Base-by-base conservation (phyloP, 495 filamentous ascomycete species). In the Chaetomidium leptoderma region DNA sequence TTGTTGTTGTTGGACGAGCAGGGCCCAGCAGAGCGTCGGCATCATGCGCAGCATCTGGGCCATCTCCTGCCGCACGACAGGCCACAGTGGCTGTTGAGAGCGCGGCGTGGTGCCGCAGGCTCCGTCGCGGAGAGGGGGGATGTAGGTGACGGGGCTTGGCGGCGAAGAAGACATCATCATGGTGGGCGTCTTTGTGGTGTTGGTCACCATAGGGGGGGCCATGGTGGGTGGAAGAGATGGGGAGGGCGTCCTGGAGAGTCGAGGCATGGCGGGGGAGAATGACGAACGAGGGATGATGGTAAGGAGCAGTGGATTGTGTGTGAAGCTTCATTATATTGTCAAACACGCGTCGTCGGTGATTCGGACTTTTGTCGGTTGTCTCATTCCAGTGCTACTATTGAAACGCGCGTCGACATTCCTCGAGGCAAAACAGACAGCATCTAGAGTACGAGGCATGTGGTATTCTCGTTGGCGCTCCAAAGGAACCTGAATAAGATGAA, bases 81-180 rank as follows among this genome's bases (percentile, higher is more conserved):
- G 44, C 32, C 50, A 16, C 21, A 63, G 21, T 0, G 65, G 53
- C 24, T 63, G 61, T 59, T 70, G 67, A 26, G 67, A 60, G 33
- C 66, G 67, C 3, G 73, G 70, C 0, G 59, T 65, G 0, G 71
- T 74, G 13, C 73, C 71, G 55, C 66, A 69, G 0, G 71, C 67
- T 5, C 66, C 69, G 49, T 75, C 72, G 48, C 62, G 69, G 0
- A 74, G 59, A 2, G 71, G 61, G 2, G 69, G 69, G 66, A 70
- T 65, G 60, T 66, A 70, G 4, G 66, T 70, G 13, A 70, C 45
- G n/a, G 61, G 49, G 10, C 58, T 30, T 53, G 27, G 17, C 51
- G 19, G 27, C 23, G 32, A 17, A 14, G 52, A 40, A 35, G 32
- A 13, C 3, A 35, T 35, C 40, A 26, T 49, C 37, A 51, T 47